Evolutionary conservation across 345 rosid genomes (phyloP), one percentile per base, ranked within the genome.

Genomic region (Carallia pectinifolia): DNA sequence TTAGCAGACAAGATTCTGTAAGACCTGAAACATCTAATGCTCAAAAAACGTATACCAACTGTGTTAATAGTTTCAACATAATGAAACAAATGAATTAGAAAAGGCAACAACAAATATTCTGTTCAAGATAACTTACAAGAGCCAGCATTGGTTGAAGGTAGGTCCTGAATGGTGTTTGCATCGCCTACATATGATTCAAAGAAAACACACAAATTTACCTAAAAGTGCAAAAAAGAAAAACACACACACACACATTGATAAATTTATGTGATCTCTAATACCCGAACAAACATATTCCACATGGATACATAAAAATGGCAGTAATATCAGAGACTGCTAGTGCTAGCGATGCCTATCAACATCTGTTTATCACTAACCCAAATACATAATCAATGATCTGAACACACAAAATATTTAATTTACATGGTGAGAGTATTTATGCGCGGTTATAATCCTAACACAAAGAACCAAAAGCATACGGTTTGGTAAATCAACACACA

Each of bases 161-260:
- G 81, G 78, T 69, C 80, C 97, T 89, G 76, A 95, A 95, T 40
- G 97, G 97, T 6, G 99, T 92, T 74, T 95, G 99, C 93, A 76
- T 60, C 1, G 83, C 87, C 99, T 95, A 87, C 55, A 33, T 71
- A 19, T 38, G 3, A 10, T 10, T 23, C 23, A 23, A 23, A 23
- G 23, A 23, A 23, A 23, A 23, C 23, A 23, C 23, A 23, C 23
- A 23, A 23, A 23, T 23, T 23, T 23, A 23, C 23, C 23, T 23
- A 23, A 23, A 23, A 23, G 23, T 23, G 23, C 23, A 23, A 23
- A 13, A 50, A 9, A 71, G 47, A 29, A 18, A 59, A 73, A 1
- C 30, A 15, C 33, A 10, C 66, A 33, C 34, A 33, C 4, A 37
- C 13, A 19, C 13, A 31, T 5, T 18, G 23, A 56, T 27, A 29